Evolutionary conservation across 371 early-diverging fungal genomes (phyloP), one percentile per base, ranked within the genome.

Genomic region (Vairimorpha apis): DNA sequence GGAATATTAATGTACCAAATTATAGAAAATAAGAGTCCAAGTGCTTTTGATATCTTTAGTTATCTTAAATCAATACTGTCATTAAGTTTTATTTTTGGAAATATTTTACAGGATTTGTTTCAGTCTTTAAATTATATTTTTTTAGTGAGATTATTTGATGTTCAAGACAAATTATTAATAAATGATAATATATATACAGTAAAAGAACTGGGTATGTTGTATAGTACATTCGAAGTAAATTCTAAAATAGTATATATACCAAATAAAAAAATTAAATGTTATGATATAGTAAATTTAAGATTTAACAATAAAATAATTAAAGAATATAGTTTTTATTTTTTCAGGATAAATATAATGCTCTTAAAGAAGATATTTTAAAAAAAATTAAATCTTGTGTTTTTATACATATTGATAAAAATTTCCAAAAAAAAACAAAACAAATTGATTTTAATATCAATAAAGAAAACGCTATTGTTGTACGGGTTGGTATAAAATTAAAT

Each of bases 111-210:
- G 18, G 77, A 76, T 0, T 23, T 70, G 33, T 60, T 77, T 44
- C 23, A 37, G 27, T 65, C 75, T 4, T 27, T 80, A n/a, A 33
- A 65, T 27, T 77, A 77, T 60, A 63, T 77, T 18, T 77, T 80
- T 27, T 67, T 71, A 45, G 63, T 77, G 18, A 21, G 77, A 13
- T 67, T 72, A 30, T 80, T 74, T 67, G 80, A 80, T 38, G 45
- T 80, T 44, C 74, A 70, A 27, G 80, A 80, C 63, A 65, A 58
- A n/a, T 43, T 80, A 12, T 23, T 55, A 21, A 18, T 77, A 7
- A 60, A 67, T 43, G 66, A 56, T 1, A 44, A 71, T 7, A 14
- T 45, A 2, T 75, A 72, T 38, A 51, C 53, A 23, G 77, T 80
- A 8, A 4, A 59, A 5, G 72, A 74, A 25, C 71, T 77, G 29